Base-by-base conservation (phyloP, 768 basidiomycete genomes). In the Serendipita sp. region DNA sequence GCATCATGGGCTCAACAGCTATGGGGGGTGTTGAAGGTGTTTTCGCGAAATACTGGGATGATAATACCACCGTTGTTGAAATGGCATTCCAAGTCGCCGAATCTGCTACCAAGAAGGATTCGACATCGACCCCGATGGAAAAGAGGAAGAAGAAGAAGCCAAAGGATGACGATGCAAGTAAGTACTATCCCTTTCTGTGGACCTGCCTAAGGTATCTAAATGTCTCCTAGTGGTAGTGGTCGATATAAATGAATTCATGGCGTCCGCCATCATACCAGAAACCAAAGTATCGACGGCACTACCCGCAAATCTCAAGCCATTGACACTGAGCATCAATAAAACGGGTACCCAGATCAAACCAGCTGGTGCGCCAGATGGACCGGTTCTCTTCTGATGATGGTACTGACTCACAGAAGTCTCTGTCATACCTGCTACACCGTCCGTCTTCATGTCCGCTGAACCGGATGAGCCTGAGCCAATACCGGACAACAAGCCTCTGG, bases 11-110 rank as follows among this genome's bases (percentile, higher is more conserved):
- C 3, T 85, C 88, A 1, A 68, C 77, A 29, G 80, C 77, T 65
- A 76, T 91, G 4, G 90, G 90, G 31, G 87, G 88, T 13, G 77
- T 78, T 29, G 87, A 89, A 68, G 83, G 81, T 45, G 75, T 79
- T 4, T 90, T 85, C 82, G 85, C 90, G 27, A 78, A 84, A 64
- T 98, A 98, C 73, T 95, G 95, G 92, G 94, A 97, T 68, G 91
- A 94, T 69, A 81, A 77, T 37, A 87, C 89, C 0, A 87, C 83
- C 1, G 80, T 84, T 29, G 84, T 86, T 37, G 80, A 87, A 11
- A 75, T 90, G 52, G 86, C 88, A 68, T 91, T 91, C 70, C 82
- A 88, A 70, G 87, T 89, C 3, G 86, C 87, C 64, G 79, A 83
- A 69, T 76, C 81, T 15, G 69, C 37, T 3, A 8, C 70, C 0